Conservation (phyloP, 768 basidiomycete species). For the Coprinellus aureogranulatus region DNA sequence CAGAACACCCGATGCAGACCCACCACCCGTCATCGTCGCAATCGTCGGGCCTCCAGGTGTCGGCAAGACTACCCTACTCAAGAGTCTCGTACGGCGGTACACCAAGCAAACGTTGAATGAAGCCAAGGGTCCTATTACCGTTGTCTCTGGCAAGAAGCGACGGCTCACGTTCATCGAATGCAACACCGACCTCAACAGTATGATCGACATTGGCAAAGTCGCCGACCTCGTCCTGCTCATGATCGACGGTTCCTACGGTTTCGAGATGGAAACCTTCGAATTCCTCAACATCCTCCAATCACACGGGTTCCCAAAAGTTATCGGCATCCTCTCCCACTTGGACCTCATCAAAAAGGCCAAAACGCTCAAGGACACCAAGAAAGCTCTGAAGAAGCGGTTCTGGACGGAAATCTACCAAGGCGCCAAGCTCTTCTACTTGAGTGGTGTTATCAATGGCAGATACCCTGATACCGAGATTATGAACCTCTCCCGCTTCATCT, state of each 20-base stretch:
- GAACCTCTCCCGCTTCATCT: conserved; percentile 93
- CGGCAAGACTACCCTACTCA: conserved; percentile 92
- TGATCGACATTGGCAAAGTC: conserved; percentile 97
- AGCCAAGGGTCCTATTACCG: conserved; percentile 89
- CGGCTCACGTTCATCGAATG: conserved; percentile 96
- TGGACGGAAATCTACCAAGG: conserved; percentile 99
- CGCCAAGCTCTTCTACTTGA: conserved; percentile 96
- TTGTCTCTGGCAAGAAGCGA: conserved; percentile 89
- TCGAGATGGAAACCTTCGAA: conserved; percentile 99
- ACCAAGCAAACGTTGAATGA: conserved; percentile 92
- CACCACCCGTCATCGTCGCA: conserved; percentile 92
- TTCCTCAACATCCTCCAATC: conserved; percentile 96
- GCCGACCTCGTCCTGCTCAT: conserved; percentile 95
- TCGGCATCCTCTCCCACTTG: conserved; percentile 92
- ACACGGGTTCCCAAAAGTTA: conserved; percentile 98
- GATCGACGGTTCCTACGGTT: conserved; percentile 97
- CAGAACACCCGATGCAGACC: conserved; percentile 85
- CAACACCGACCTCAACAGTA: conserved; percentile 95
- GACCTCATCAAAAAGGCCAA: conserved; percentile 94
- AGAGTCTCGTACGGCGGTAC: conserved; percentile 86
- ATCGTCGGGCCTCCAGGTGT: conserved; percentile 96
- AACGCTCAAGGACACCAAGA: conserved; percentile 86
- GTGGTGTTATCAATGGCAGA: conserved; percentile 93
- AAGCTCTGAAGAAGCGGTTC: conserved; percentile 93
- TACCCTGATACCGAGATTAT: conserved; percentile 97